Base-by-base conservation (phyloP, 2,329 filamentous ascomycete genomes). In the Coccinonectria pachysandricola region DNA sequence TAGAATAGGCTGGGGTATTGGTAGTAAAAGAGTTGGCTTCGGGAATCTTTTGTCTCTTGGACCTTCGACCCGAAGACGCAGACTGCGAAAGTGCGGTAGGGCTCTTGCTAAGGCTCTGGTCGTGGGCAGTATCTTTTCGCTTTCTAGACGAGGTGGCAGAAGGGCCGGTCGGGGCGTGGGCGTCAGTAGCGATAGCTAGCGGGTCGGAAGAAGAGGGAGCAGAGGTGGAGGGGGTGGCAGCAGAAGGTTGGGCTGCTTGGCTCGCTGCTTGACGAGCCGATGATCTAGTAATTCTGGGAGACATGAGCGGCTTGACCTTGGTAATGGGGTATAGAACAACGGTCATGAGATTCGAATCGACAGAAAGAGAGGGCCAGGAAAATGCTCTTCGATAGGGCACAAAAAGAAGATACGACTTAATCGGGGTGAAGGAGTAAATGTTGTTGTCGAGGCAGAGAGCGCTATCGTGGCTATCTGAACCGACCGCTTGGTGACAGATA, bases 271-370 rank as follows among this genome's bases (percentile, higher is more conserved):
- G 78, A 68, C 86, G 86, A 65, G 87, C 81, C 59, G 87, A 80
- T 51, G 87, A 91, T 68, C 88, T 85, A 69, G 88, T 95, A 51
- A 91, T 78, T 83, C 87, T 95, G 73, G 77, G 67, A 75, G 83
- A 84, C 86, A 94, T 95, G 77, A 88, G 83, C 79, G 54, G 56
- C 52, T 40, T 43, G 42, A 42, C 49, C 42, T 43, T 52, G 39
- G 32, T 45, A 42, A 35, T 39, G 36, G 35, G n/a, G n/a, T n/a
- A n/a, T n/a, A n/a, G n/a, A n/a, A n/a, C n/a, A n/a, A n/a, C n/a
- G n/a, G n/a, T n/a, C n/a, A n/a, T n/a, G n/a, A n/a, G n/a, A n/a
- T n/a, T n/a, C n/a, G n/a, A n/a, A n/a, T n/a, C n/a, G n/a, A n/a
- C n/a, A n/a, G n/a, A n/a, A n/a, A n/a, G n/a, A n/a, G n/a, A n/a